Evolutionary conservation across 768 basidiomycete species (phyloP).

Genomic region (Phaeolepiota aurea): DNA sequence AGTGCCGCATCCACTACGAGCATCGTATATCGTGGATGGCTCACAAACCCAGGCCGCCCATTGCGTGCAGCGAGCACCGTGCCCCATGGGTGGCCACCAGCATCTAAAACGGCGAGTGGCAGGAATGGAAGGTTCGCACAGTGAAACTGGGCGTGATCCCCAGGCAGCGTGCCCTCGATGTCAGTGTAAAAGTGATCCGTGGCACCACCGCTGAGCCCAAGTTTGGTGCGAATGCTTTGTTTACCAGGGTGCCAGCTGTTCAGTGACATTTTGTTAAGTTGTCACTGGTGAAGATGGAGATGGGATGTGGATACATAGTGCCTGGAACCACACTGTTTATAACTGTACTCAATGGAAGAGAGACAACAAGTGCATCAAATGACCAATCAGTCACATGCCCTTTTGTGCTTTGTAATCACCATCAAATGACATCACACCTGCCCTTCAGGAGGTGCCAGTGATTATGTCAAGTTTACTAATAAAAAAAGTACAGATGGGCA

Average conservation of each 20-base stretch:
- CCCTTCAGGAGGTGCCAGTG: too few species aligned
- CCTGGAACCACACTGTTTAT: too few species aligned
- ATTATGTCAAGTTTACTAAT: too few species aligned
- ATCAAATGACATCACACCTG: too few species aligned
- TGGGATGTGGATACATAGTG: too few species aligned
- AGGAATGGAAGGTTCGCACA: constrained; percentile 42
- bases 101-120: constrained; percentile 48
- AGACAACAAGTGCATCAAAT: too few species aligned
- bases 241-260: constrained; percentile 48
- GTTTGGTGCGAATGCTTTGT: constrained; percentile 35
- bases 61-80: constrained; percentile 39
- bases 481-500: too few species aligned
- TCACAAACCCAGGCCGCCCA: constrained; percentile 40
- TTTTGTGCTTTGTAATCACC: too few species aligned
- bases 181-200: constrained; percentile 23
- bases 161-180: constrained; percentile 39
- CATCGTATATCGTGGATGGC: constrained; percentile 22
- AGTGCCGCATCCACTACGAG: constrained; percentile 30
- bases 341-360: too few species aligned
- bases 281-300: too few species aligned
- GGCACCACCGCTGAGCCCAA: constrained; percentile 29
- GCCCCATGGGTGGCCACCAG: constrained; percentile 45
- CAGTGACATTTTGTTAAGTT: too few species aligned
- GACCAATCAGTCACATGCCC: too few species aligned
- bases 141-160: constrained; percentile 42